These are phyloP conservation scores for Acanthamoeba royreba DNA, from an alignment of 208 protist genomes.

Conservation along the genomic window DNA sequence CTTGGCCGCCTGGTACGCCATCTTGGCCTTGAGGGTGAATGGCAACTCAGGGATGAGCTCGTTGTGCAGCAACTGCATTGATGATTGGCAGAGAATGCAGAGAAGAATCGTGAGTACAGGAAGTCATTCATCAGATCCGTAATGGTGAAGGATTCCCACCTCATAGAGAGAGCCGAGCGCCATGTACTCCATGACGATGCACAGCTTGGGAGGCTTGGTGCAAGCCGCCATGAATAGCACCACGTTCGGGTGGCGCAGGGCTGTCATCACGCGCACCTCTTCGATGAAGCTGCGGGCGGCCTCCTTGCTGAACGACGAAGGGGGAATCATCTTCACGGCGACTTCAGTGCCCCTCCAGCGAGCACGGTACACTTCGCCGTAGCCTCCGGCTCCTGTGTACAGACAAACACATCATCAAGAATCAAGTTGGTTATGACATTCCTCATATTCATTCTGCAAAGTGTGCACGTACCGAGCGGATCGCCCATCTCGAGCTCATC, in stretches of 20 bases:
- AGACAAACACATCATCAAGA: too few species aligned
- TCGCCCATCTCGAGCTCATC: conserved; percentile 17
- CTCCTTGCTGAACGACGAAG: background rate
- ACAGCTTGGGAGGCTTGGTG: background rate
- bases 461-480: too few species aligned
- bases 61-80: background rate
- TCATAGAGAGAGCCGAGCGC: background rate
- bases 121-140: background rate
- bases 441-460: too few species aligned
- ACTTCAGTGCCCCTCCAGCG: background rate
- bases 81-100: background rate
- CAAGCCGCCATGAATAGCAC: background rate
- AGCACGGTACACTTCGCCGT: background rate
- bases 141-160: background rate
- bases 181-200: background rate
- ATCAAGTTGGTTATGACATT: too few species aligned
- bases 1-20: background rate
- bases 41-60: background rate
- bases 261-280: too few species aligned
- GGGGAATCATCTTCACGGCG: conserved; percentile 14
- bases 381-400: conserved; percentile 8
- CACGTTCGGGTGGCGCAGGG: too few species aligned
- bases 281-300: background rate
- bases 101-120: background rate
- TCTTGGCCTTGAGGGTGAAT: conserved; percentile 4